These are phyloP conservation scores for Xerocomus spinulosus DNA, from an alignment of 768 basidiomycete species.

Conservation along the genomic window DNA sequence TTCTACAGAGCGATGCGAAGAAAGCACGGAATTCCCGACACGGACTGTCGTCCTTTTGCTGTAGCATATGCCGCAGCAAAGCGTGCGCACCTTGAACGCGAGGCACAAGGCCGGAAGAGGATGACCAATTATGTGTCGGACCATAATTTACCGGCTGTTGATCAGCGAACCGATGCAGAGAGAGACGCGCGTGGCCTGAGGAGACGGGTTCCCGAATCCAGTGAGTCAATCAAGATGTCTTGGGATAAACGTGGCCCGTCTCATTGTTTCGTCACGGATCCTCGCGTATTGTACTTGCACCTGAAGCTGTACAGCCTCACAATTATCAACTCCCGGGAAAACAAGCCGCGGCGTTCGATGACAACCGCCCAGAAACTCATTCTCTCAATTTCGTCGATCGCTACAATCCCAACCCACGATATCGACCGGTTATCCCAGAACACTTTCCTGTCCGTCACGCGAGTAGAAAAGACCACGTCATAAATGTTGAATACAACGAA, in stretches of 20 bases:
- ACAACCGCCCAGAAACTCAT: conserved; percentile 15
- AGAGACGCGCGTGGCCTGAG: conserved; percentile 36
- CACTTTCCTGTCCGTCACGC: conserved; percentile 25
- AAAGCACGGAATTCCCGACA: conserved; percentile 79
- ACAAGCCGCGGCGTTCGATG: conserved; percentile 10
- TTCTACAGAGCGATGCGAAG: conserved; percentile 60
- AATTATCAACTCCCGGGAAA: conserved; percentile 19
- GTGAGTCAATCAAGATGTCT: conserved; percentile 33
- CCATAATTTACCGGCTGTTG: conserved; percentile 20
- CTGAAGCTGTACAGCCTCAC: conserved; percentile 18
- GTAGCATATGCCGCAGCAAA: conserved; percentile 78
- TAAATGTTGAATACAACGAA: conserved; percentile 20
- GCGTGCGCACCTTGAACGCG: conserved; percentile 49
- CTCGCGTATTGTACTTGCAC: conserved; percentile 12
- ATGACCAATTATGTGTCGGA: conserved; percentile 23
- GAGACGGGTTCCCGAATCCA: conserved; percentile 44
- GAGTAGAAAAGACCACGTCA: conserved; percentile 29
- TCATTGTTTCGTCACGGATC: conserved; percentile 25
- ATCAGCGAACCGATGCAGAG: conserved; percentile 30
- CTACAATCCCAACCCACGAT: conserved; percentile 32
- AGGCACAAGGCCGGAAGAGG: conserved; percentile 40
- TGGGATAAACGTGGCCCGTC: conserved; percentile 18
- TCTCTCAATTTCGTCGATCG: conserved; percentile 34
- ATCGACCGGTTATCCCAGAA: conserved; percentile 6
- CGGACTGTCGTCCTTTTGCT: conserved; percentile 77